Conservation (phyloP, 352 stramenopile species). For the Phytopythium vexans region DNA sequence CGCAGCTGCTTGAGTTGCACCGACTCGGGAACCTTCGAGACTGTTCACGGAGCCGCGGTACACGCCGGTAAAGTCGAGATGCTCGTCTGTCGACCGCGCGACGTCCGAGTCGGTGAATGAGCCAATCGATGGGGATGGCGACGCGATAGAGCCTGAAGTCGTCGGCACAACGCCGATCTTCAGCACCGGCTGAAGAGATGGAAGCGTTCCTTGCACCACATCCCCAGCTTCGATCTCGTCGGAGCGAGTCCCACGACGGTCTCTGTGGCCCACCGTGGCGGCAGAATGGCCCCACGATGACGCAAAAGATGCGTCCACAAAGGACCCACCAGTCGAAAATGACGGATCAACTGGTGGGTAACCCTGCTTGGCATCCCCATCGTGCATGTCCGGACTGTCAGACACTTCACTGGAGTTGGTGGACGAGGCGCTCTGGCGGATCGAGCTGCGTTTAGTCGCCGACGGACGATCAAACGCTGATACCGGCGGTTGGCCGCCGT, state of each 20-base stretch:
- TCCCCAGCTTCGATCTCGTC: conserved; percentile 25
- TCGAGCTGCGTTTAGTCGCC: not conserved
- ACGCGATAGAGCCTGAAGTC: conserved; percentile 6
- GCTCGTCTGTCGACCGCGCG: conserved; percentile 20
- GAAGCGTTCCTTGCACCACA: conserved; percentile 16
- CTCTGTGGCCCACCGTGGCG: not conserved
- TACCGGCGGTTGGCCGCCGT: conserved; percentile 4
- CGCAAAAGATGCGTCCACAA: conserved; percentile 3
- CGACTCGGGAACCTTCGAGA: conserved; percentile 8
- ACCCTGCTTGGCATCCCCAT: not conserved
- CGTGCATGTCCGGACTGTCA: no score
- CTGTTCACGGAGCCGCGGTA: conserved; percentile 37
- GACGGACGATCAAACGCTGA: not conserved
- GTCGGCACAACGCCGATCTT: conserved; percentile 16
- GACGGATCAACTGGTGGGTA: not conserved
- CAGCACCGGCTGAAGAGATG: conserved; percentile 12
- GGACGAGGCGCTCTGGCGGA: not conserved
- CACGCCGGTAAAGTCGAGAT: conserved; percentile 50
- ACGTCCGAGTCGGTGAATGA: conserved; percentile 12
- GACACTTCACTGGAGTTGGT: not conserved
- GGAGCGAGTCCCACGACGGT: conserved; percentile 12
- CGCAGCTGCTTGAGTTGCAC: not conserved
- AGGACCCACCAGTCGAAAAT: not conserved
- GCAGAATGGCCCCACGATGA: not conserved
- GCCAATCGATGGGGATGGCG: conserved; percentile 14